Conservation (phyloP, 202 grass and related monocot genomes). For the Panicum virgatum region DNA sequence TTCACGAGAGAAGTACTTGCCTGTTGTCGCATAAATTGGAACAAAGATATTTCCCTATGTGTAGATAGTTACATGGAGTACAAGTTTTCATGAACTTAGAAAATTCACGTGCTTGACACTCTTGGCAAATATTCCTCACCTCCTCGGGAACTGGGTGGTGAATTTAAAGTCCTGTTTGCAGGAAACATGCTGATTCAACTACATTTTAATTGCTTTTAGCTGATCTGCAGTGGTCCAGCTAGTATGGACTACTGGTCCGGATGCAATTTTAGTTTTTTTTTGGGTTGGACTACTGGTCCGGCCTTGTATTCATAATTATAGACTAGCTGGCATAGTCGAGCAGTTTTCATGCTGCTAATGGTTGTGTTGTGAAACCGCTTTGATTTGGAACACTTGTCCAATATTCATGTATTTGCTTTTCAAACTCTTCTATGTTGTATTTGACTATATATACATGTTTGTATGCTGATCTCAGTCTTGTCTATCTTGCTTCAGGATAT, state of each 20-base stretch:
- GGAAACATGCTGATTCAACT: not conserved
- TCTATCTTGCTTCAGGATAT: conserved; percentile 66
- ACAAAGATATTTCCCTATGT: not conserved
- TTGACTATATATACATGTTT: not conserved
- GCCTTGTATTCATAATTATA: not conserved
- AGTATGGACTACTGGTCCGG: not conserved
- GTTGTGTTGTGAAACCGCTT: not conserved
- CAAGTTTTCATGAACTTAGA: not conserved
- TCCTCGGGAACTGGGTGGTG: not conserved
- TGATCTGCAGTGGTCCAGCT: not conserved
- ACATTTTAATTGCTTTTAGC: not conserved
- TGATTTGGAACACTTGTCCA: conserved; percentile 1
- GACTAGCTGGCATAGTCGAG: not conserved
- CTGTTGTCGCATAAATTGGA: not conserved
- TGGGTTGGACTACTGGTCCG: not conserved
- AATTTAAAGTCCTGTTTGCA: not conserved
- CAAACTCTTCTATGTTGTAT: not conserved
- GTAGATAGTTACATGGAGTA: not conserved
- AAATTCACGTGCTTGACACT: not conserved
- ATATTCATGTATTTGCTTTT: not conserved
- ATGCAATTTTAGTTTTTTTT: conserved; percentile 3
- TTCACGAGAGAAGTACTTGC: not conserved
- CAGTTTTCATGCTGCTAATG: not conserved
- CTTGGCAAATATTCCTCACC: not conserved
- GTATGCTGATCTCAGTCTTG: conserved; percentile 6